Percentiles rank a stretch among this genome's conserved stretches.
Evolutionary conservation across 768 basidiomycete genomes (phyloP).

Genomic region (Scleroderma citrinum): DNA sequence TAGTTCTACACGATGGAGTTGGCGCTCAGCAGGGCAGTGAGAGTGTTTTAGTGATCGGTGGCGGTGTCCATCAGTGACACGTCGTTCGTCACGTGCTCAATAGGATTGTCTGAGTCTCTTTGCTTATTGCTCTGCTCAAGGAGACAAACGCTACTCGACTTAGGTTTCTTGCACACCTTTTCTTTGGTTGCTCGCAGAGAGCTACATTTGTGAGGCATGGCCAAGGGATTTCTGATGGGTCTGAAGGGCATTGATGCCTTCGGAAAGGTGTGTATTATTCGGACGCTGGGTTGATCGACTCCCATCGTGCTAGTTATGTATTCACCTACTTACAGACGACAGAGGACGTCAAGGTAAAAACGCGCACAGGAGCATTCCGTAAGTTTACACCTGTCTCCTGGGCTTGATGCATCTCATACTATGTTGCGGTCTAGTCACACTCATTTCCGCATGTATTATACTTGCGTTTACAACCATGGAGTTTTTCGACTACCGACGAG

Average conservation of each 20-base stretch:
- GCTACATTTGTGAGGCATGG: conserved; percentile 42
- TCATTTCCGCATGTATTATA: conserved; percentile 89
- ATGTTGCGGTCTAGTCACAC: conserved; percentile 60
- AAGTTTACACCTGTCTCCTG: conserved; percentile 27
- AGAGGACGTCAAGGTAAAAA: conserved; percentile 99
- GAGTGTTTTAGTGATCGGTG: too few species aligned
- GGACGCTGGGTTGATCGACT: conserved; percentile 2
- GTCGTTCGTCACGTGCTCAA: conserved; percentile 20
- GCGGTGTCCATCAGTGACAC: conserved; percentile 18
- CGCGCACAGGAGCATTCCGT: conserved; percentile 89
- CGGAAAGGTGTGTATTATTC: conserved; percentile 69
- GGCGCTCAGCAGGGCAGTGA: too few species aligned
- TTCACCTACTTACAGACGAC: conserved; percentile 61
- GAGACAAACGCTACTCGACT: neutral
- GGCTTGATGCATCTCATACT: conserved; percentile 8
- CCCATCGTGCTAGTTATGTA: neutral
- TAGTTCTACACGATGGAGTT: too few species aligned
- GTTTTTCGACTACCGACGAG: conserved; percentile 89
- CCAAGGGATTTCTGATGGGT: conserved; percentile 67
- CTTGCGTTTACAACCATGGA: conserved; percentile 88
- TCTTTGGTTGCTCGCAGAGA: conserved; percentile 13
- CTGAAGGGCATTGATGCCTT: conserved; percentile 97
- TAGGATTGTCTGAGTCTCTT: neutral
- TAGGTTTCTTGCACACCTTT: conserved; percentile 3
- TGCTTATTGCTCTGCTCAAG: too few species aligned